phyloP scores from a whole-genome alignment of 768 basidiomycete genomes.

The Tubosaeta sp. region DNA sequence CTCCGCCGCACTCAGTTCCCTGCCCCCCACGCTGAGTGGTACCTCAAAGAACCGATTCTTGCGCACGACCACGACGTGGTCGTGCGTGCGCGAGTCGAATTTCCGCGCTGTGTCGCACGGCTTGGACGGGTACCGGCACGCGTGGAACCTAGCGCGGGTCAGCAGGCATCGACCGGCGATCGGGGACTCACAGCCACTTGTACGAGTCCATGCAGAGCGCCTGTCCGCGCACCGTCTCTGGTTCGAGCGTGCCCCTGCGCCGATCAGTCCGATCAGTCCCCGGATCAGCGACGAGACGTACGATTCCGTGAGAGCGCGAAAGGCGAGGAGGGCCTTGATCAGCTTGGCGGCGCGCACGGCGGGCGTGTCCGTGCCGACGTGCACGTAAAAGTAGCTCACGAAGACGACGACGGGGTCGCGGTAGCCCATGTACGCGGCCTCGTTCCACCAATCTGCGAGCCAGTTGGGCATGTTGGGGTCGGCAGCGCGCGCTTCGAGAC shows the following conservation, averaged over 20 bases:
- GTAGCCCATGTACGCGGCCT: constrained; percentile 82
- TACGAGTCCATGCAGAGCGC: constrained; percentile 94
- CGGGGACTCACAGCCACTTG: constrained; percentile 71
- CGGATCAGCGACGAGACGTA: constrained; percentile 25
- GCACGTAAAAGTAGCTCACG: constrained; percentile 94
- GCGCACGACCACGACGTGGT: constrained; percentile 87
- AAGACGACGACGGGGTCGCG: constrained; percentile 88
- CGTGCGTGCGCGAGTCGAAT: constrained; percentile 68
- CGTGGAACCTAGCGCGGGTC: constrained; percentile 66
- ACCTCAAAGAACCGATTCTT: constrained; percentile 92
- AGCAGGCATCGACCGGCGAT: neutral
- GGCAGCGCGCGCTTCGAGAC: constrained; percentile 72
- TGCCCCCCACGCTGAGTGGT: constrained; percentile 57
- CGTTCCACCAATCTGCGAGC: constrained; percentile 99
- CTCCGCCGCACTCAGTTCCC: constrained; percentile 72
- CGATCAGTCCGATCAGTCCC: neutral
- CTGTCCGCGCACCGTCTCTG: constrained; percentile 73
- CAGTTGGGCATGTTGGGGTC: constrained; percentile 63
- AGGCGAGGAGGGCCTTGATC: constrained; percentile 80
- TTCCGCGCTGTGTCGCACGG: constrained; percentile 81
- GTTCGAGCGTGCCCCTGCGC: constrained; percentile 69
- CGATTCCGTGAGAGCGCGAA: constrained; percentile 81
- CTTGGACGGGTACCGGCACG: constrained; percentile 80
- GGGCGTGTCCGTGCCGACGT: constrained; percentile 52
- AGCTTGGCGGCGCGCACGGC: constrained; percentile 76